phyloP scores from a whole-genome alignment of 2,329 filamentous ascomycete species.

The Epichloe aotearoae region DNA sequence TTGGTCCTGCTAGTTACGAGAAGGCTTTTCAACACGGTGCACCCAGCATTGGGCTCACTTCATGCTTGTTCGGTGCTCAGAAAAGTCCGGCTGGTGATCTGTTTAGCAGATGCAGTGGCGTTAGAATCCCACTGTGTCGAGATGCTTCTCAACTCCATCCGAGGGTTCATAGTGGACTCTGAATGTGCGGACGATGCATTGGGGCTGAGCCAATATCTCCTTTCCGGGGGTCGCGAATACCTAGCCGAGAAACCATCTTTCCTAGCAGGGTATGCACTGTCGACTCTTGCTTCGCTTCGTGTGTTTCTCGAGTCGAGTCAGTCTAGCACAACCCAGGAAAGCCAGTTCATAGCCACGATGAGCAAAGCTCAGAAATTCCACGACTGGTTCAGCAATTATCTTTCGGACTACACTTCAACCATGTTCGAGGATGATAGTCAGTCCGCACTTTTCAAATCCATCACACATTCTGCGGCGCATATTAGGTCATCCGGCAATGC shows the following conservation, averaged over 20 bases:
- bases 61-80: slow-evolving; percentile 78
- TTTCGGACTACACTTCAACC: slow-evolving; percentile 47
- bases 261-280: slow-evolving; percentile 65
- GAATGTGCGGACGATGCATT: slow-evolving; percentile 87
- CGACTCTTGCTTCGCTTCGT: slow-evolving; percentile 64
- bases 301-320: slow-evolving; percentile 63
- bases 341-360: slow-evolving; percentile 65
- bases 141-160: slow-evolving; percentile 73
- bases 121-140: slow-evolving; percentile 71
- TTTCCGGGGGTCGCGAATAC: slow-evolving; percentile 57
- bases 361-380: slow-evolving; percentile 65
- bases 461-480: slow-evolving; percentile 55
- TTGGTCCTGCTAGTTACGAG: slow-evolving; percentile 63
- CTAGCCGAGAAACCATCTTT: slow-evolving; percentile 58
- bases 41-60: slow-evolving; percentile 71
- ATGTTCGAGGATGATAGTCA: slow-evolving; percentile 35
- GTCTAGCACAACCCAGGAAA: slow-evolving; percentile 73
- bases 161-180: slow-evolving; percentile 65
- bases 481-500: slow-evolving; percentile 59
- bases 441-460: slow-evolving; percentile 46
- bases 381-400: slow-evolving; percentile 60
- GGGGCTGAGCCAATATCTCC: slow-evolving; percentile 73
- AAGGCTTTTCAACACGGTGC: slow-evolving; percentile 65
- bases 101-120: slow-evolving; percentile 61
- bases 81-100: slow-evolving; percentile 71